Evolutionary conservation across 257 asterid genomes (phyloP), one percentile per base, ranked within the genome.

Genomic region (Nicotiana attenuata): DNA sequence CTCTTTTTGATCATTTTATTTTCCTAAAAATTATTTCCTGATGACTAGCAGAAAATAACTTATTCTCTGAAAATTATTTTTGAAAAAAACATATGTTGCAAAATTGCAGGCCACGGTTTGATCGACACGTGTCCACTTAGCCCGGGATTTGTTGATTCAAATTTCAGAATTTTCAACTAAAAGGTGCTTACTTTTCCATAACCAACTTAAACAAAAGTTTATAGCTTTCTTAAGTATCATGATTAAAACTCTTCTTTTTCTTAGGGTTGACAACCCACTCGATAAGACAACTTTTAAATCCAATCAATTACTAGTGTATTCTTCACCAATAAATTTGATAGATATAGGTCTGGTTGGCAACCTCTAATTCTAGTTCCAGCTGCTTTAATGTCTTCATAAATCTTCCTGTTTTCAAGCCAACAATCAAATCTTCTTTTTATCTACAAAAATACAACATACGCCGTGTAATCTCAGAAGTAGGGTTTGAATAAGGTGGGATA

Each of bases 241-340:
- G 84, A 91, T 91, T 85, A 85, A 81, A 14, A 87, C 6, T 57
- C 20, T 38, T 16, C 14, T 20, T 20, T 82, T 81, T 65, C 45
- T 76, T 38, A 80, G 61, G 87, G 83, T 73, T 60, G 90, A 88
- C 92, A 89, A 85, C 90, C 85, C 91, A 87, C 22, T 65, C 81
- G 87, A 87, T 83, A 65, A 55, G 85, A 82, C 86, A 76, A 20
- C 68, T 85, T 82, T 80, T 65, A 76, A 77, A 67, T 65, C 79
- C 67, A 85, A 53, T 81, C 81, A 60, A 45, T 84, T 78, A 26
- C 1, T 26, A 60, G 5, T 77, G 7, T 56, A 60, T 56, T 6
- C 20, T 68, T 68, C 77, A 73, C 73, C 15, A 76, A 66, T n/a
- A 65, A 45, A 78, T 64, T 76, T 73, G 52, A 56, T 33, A 31